A percentile compares a stretch with the other conserved stretches of the same genome.
phyloP scores from a whole-genome alignment of 202 grass and related monocot genomes.

The Hordeum pubiflorum region DNA sequence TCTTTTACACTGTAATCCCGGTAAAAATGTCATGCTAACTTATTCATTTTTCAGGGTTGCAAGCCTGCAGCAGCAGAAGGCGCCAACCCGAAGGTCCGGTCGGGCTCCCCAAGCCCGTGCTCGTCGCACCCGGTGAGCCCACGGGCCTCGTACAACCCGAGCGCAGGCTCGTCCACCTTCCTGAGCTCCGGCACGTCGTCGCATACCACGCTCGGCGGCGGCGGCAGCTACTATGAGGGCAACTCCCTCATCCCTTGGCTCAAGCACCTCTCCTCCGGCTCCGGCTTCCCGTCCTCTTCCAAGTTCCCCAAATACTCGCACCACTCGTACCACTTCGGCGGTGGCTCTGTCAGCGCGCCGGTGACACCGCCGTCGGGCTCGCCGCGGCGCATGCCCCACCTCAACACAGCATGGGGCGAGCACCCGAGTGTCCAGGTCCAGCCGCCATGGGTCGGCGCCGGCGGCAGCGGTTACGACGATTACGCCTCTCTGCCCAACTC shows the following conservation, averaged over 20 bases:
- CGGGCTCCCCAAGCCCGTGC: constrained; percentile 37
- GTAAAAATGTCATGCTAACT: no score
- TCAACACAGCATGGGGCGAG: constrained; percentile 35
- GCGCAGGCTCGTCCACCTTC: not conserved
- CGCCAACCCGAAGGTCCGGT: not conserved
- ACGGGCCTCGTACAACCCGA: not conserved
- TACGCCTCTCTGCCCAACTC: constrained; percentile 26
- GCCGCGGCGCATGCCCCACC: constrained; percentile 26
- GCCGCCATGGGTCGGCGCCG: constrained; percentile 17
- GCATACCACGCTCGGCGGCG: constrained; percentile 40
- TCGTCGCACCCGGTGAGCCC: constrained; percentile 51
- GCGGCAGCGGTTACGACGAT: not conserved
- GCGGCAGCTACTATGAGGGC: constrained; percentile 17
- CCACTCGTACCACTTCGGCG: constrained; percentile 10
- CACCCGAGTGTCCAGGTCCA: not conserved
- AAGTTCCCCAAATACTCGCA: constrained; percentile 5
- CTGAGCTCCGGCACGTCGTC: constrained; percentile 43
- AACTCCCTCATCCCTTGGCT: constrained; percentile 51
- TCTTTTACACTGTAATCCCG: no score
- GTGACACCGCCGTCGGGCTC: constrained; percentile 47
- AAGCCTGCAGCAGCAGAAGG: constrained; percentile 18
- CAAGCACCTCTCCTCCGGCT: constrained; percentile 28
- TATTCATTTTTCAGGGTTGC: constrained; percentile 39
- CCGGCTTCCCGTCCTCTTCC: constrained; percentile 18
- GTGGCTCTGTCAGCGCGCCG: constrained; percentile 45